Percentiles rank a stretch among this genome's conserved stretches.
Evolutionary conservation across 805 yeast genomes (phyloP).

Genomic region (Lipomyces starkeyi): DNA sequence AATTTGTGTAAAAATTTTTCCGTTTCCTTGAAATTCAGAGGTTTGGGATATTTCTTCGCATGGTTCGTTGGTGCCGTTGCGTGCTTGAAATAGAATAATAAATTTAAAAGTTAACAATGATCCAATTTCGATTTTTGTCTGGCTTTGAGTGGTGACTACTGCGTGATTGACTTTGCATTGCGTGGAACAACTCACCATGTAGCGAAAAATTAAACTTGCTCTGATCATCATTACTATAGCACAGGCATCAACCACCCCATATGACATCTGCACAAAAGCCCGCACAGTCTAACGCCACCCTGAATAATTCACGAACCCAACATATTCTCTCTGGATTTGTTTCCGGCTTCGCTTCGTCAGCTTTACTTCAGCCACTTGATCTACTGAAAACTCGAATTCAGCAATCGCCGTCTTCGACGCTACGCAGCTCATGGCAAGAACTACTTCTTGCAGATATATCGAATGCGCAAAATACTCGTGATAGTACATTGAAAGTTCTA

Average conservation of each 20-base stretch:
- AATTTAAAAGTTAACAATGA: not conserved
- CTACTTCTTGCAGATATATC: constrained; percentile 1
- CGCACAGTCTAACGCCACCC: not conserved
- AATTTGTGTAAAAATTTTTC: not conserved
- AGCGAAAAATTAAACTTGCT: too few species aligned
- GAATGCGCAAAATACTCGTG: not conserved
- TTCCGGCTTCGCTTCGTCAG: constrained; percentile 84
- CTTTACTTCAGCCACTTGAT: constrained; percentile 86
- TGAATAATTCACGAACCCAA: not conserved
- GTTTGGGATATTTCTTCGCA: not conserved
- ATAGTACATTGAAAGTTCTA: constrained; percentile 24
- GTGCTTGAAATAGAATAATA: not conserved
- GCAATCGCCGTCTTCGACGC: constrained; percentile 48
- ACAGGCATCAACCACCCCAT: not conserved
- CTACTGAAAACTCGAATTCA: constrained; percentile 86
- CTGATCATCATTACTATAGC: not conserved
- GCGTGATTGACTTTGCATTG: not conserved
- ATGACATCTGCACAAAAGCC: constrained; percentile 9
- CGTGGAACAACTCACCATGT: not conserved
- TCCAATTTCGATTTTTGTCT: not conserved
- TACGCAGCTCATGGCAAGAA: constrained; percentile 16
- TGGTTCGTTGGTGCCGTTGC: not conserved
- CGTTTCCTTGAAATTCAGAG: not conserved
- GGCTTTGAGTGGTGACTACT: not conserved
- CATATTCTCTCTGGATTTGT: constrained; percentile 77